phyloP scores from a whole-genome alignment of 2,329 filamentous ascomycete genomes.

The Colletotrichum liaoningense region DNA sequence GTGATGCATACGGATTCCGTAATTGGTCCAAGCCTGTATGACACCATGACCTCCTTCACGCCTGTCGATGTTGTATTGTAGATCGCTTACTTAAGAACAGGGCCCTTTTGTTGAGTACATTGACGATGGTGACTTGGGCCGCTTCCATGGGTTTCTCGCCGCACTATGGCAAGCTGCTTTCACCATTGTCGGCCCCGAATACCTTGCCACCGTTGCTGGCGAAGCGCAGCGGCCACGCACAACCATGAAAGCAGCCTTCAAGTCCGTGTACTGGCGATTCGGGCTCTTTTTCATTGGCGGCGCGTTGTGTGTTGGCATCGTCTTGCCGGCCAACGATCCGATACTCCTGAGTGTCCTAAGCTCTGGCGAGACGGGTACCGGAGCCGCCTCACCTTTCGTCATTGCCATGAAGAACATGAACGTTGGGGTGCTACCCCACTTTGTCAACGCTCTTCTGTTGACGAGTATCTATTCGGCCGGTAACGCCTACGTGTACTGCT shows the following conservation, averaged over 20 bases:
- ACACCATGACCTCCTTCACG: background rate
- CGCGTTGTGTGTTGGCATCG: constrained; percentile 73
- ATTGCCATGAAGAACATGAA: constrained; percentile 69
- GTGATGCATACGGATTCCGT: constrained; percentile 70
- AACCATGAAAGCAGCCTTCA: constrained; percentile 76
- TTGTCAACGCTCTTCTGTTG: constrained; percentile 68
- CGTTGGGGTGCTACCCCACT: constrained; percentile 64
- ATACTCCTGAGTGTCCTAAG: background rate
- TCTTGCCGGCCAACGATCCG: constrained; percentile 68
- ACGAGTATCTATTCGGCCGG: constrained; percentile 67
- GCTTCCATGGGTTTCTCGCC: constrained; percentile 77
- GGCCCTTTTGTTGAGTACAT: constrained; percentile 60
- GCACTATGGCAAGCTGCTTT: constrained; percentile 74
- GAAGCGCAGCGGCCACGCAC: constrained; percentile 73
- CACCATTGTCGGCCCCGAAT: constrained; percentile 75
- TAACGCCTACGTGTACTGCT: constrained; percentile 68
- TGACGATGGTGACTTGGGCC: constrained; percentile 70
- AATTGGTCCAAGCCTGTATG: constrained; percentile 65
- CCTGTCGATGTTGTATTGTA: background rate
- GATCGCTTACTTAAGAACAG: background rate
- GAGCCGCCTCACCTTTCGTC: constrained; percentile 71
- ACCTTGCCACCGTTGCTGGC: constrained; percentile 76
- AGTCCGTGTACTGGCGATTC: constrained; percentile 79
- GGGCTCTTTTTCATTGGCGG: constrained; percentile 78
- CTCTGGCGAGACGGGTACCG: constrained; percentile 50